These are phyloP conservation scores for Asterophora parasitica DNA, from an alignment of 768 basidiomycete genomes.

Conservation along the genomic window DNA sequence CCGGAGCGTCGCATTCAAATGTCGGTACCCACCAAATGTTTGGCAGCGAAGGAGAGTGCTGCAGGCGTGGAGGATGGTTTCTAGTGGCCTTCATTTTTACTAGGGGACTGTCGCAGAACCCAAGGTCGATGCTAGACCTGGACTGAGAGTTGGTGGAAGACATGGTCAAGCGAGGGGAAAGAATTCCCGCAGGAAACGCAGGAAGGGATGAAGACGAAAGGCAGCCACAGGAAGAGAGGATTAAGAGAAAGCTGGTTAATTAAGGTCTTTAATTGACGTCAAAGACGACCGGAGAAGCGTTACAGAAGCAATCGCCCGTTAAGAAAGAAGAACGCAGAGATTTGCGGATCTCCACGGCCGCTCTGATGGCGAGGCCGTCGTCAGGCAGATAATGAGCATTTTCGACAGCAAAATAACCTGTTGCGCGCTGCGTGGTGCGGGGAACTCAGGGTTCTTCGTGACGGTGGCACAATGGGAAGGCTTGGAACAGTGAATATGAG, in stretches of 20 bases:
- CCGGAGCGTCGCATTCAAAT: not conserved
- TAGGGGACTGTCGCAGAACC: constrained; percentile 19
- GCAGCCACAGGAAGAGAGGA: constrained; percentile 23
- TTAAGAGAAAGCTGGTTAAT: constrained; percentile 28
- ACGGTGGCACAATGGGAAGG: not conserved
- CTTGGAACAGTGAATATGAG: not conserved
- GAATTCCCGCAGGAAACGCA: constrained; percentile 33
- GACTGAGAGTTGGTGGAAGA: constrained; percentile 18
- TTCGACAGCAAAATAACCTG: constrained; percentile 14
- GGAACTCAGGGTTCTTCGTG: not conserved
- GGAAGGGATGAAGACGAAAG: constrained; percentile 26
- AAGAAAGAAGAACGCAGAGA: constrained; percentile 30
- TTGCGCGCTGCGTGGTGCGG: not conserved
- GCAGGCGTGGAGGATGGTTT: constrained; percentile 44
- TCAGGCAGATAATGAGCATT: constrained; percentile 32
- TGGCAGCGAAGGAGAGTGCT: constrained; percentile 65
- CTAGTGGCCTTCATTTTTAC: constrained; percentile 14
- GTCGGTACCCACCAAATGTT: constrained; percentile 51
- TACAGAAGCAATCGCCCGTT: constrained; percentile 22
- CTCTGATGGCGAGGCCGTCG: constrained; percentile 34
- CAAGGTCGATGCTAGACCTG: constrained; percentile 23
- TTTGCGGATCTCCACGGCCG: constrained; percentile 39
- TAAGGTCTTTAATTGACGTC: constrained; percentile 44
- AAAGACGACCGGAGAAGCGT: constrained; percentile 31
- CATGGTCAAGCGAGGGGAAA: constrained; percentile 26